phyloP scores from a whole-genome alignment of 306 rosid genomes.

The Lupinus albus region DNA sequence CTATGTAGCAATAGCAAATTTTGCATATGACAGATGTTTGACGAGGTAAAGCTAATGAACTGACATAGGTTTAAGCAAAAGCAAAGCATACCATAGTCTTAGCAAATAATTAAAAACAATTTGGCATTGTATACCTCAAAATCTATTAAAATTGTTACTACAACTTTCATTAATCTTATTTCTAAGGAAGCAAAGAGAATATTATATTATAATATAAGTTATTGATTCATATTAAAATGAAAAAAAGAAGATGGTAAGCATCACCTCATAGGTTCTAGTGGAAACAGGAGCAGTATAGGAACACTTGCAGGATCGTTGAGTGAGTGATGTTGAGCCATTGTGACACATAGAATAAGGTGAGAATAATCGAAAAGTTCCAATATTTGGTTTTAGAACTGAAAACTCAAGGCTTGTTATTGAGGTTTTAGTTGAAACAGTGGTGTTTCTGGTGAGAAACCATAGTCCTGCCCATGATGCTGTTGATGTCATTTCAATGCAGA shows the following conservation, averaged over 20 bases:
- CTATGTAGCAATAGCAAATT: background rate
- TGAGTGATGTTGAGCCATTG: background rate
- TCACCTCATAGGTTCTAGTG: slow-evolving; percentile 73
- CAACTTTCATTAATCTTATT: too few species aligned
- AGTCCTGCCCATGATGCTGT: background rate
- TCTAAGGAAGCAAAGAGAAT: too few species aligned
- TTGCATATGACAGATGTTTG: background rate
- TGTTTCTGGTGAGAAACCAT: slow-evolving; percentile 34
- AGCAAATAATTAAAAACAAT: background rate
- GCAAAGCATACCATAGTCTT: background rate
- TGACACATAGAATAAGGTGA: slow-evolving; percentile 26
- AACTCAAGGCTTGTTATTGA: background rate
- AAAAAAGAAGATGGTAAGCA: background rate
- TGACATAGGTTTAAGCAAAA: background rate
- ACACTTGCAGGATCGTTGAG: slow-evolving; percentile 49
- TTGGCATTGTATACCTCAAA: too few species aligned
- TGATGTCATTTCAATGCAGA: slow-evolving; percentile 11
- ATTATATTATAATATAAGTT: too few species aligned
- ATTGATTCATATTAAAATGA: background rate
- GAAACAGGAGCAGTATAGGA: slow-evolving; percentile 58
- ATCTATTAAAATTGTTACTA: too few species aligned
- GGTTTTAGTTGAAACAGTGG: background rate
- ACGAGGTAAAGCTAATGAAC: too few species aligned
- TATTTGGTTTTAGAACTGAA: slow-evolving; percentile 41
- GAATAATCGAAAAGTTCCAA: slow-evolving; percentile 8